phyloP scores from a whole-genome alignment of 169 alveolate genomes.

The Plasmodium coatneyi region DNA sequence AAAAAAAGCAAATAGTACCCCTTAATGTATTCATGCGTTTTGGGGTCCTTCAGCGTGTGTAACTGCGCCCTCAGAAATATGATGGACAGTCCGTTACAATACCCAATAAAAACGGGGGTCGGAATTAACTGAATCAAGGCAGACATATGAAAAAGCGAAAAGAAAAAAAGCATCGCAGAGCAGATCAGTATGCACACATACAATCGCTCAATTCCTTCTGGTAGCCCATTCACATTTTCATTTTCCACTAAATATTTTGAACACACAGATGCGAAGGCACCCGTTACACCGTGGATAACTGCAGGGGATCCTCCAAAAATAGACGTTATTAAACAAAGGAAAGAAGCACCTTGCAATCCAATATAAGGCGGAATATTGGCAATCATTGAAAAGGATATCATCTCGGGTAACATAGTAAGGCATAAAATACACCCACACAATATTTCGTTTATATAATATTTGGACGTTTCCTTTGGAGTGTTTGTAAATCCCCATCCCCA shows the following conservation, averaged over 20 bases:
- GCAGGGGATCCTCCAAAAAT: constrained; percentile 88
- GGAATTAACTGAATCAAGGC: constrained; percentile 85
- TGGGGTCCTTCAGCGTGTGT: constrained; percentile 82
- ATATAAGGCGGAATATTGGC: constrained; percentile 87
- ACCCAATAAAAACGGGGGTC: constrained; percentile 87
- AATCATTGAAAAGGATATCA: constrained; percentile 85
- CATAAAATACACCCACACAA: constrained; percentile 84
- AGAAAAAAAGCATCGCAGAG: constrained; percentile 77
- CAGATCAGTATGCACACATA: constrained; percentile 79
- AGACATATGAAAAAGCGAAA: constrained; percentile 84
- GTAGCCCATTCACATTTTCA: constrained; percentile 8
- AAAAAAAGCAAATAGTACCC: constrained; percentile 76
- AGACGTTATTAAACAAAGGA: constrained; percentile 83
- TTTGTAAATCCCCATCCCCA: constrained; percentile 77
- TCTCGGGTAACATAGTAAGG: constrained; percentile 87
- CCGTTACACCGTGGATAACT: constrained; percentile 85
- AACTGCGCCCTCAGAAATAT: constrained; percentile 86
- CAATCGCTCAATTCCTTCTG: constrained; percentile 71
- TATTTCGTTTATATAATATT: constrained; percentile 82
- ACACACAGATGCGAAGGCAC: constrained; percentile 84
- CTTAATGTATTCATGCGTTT: constrained; percentile 77
- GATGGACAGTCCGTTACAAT: constrained; percentile 86
- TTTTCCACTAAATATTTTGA: constrained; percentile 77
- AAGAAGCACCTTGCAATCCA: constrained; percentile 87
- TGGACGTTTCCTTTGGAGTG: constrained; percentile 69